phyloP scores from a whole-genome alignment of 2,329 filamentous ascomycete species.

The Dactylellina sp. region DNA sequence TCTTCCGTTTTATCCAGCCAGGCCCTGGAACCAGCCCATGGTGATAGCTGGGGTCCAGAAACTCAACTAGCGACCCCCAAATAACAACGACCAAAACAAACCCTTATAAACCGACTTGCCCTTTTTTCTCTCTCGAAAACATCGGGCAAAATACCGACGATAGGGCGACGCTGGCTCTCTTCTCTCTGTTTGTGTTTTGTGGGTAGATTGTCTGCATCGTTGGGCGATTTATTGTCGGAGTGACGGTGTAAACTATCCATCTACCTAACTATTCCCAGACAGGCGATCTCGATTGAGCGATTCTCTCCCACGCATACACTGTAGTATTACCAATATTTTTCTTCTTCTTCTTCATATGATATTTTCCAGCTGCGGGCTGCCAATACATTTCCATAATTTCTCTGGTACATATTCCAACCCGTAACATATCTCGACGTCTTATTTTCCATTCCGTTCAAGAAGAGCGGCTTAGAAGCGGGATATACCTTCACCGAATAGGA shows the following conservation, averaged over 20 bases:
- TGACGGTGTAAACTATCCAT: slow-evolving; percentile 8
- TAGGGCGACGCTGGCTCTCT: slow-evolving; percentile 44
- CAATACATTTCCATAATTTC: slow-evolving; percentile 38
- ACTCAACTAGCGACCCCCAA: slow-evolving; percentile 39
- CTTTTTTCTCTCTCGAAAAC: slow-evolving; percentile 24
- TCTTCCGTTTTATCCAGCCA: slow-evolving; percentile 53
- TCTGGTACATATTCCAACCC: slow-evolving; percentile 36
- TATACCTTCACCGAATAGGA: slow-evolving; percentile 25
- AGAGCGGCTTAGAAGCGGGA: slow-evolving; percentile 41
- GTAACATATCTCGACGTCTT: slow-evolving; percentile 45
- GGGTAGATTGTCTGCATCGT: slow-evolving; percentile 31
- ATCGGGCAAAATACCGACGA: slow-evolving; percentile 20
- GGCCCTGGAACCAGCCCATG: slow-evolving; percentile 48
- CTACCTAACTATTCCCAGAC: neutral
- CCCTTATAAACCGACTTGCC: slow-evolving; percentile 43
- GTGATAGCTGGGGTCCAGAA: slow-evolving; percentile 51
- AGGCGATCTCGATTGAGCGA: slow-evolving; percentile 8
- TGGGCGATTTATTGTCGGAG: slow-evolving; percentile 16
- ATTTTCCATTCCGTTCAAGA: slow-evolving; percentile 54
- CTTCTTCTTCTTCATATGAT: slow-evolving; percentile 11
- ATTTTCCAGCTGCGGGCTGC: slow-evolving; percentile 25
- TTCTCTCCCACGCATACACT: neutral
- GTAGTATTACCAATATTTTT: slow-evolving; percentile 32
- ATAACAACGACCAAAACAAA: slow-evolving; percentile 54
- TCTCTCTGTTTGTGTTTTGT: slow-evolving; percentile 25